phyloP scores from a whole-genome alignment of 2,329 filamentous ascomycete species.

The Colletotrichum lindemuthianum region DNA sequence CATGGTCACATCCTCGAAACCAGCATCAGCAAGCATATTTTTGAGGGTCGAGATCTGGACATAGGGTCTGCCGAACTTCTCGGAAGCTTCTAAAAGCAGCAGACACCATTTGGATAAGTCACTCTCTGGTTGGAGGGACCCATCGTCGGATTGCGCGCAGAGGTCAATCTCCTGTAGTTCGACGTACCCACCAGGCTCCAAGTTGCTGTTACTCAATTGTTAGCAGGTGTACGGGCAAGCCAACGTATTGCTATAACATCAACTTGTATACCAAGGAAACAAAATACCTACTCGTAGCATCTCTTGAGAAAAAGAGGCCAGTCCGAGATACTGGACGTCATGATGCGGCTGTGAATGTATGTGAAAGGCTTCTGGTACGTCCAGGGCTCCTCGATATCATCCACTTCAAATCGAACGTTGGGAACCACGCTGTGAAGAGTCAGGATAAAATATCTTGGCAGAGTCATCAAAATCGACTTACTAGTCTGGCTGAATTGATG shows the following conservation, averaged over 20 bases:
- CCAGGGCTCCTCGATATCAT: conserved; percentile 67
- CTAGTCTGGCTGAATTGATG: conserved; percentile 52
- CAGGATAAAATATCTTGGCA: background rate
- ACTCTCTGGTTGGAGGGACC: too few relatives aligned
- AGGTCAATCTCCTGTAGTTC: too few relatives aligned
- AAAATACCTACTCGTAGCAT: conserved; percentile 8
- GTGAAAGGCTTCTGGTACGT: conserved; percentile 46
- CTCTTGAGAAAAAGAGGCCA: conserved; percentile 40
- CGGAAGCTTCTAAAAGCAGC: background rate
- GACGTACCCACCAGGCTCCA: too few relatives aligned
- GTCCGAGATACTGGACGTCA: conserved; percentile 41
- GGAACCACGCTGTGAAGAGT: conserved; percentile 42
- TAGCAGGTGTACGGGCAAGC: too few relatives aligned
- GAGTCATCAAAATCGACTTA: background rate
- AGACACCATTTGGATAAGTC: too few relatives aligned
- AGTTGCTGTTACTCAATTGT: too few relatives aligned
- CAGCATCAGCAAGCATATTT: background rate
- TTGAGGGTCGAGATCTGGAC: background rate
- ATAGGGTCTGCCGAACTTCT: background rate
- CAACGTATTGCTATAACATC: too few relatives aligned
- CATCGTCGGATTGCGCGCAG: too few relatives aligned
- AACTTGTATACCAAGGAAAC: too few relatives aligned
- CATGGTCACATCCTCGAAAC: background rate
- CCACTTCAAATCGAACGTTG: conserved; percentile 58
- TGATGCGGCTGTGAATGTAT: conserved; percentile 46